Evolutionary conservation across 805 yeast genomes (phyloP).

Genomic region (Teunomyces kruisii): DNA sequence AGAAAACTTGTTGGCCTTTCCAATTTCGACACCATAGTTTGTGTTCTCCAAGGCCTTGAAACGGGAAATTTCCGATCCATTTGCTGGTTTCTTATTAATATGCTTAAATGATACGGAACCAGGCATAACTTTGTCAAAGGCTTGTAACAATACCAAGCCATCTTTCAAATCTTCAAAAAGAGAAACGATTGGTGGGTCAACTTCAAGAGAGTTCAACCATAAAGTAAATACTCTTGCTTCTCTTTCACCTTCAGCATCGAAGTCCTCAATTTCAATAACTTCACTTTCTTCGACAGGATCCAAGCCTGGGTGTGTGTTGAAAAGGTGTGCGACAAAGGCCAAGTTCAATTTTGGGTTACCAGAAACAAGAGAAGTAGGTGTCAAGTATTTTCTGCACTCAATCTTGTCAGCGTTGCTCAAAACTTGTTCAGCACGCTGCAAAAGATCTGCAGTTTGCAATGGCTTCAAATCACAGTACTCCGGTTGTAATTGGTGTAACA

Average conservation of each 20-base stretch:
- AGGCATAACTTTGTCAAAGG: conserved; percentile 93
- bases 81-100: conserved; percentile 80
- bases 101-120: conserved; percentile 79
- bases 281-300: conserved; percentile 93
- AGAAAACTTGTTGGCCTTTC: conserved; percentile 88
- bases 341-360: conserved; percentile 96
- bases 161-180: conserved; percentile 94
- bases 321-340: conserved; percentile 95
- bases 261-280: conserved; percentile 92
- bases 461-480: conserved; percentile 80
- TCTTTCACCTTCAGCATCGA: conserved; percentile 99
- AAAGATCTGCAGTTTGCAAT: conserved; percentile 69
- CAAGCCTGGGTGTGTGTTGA: conserved; percentile 94
- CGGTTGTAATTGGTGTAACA: conserved; percentile 86
- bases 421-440: conserved; percentile 84
- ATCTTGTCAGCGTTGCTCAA: conserved; percentile 85
- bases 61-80: conserved; percentile 74
- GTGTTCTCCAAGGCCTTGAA: conserved; percentile 96
- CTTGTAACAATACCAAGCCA: conserved; percentile 85
- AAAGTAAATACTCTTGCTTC: conserved; percentile 97
- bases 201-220: conserved; percentile 96
- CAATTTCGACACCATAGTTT: conserved; percentile 97
- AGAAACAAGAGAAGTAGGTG: conserved; percentile 88
- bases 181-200: conserved; percentile 89
- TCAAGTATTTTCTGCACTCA: conserved; percentile 90